Percentiles rank a stretch among this genome's conserved stretches.
Evolutionary conservation across 169 alveolate species (phyloP).

Genomic region (Amoebophrya sp.): DNA sequence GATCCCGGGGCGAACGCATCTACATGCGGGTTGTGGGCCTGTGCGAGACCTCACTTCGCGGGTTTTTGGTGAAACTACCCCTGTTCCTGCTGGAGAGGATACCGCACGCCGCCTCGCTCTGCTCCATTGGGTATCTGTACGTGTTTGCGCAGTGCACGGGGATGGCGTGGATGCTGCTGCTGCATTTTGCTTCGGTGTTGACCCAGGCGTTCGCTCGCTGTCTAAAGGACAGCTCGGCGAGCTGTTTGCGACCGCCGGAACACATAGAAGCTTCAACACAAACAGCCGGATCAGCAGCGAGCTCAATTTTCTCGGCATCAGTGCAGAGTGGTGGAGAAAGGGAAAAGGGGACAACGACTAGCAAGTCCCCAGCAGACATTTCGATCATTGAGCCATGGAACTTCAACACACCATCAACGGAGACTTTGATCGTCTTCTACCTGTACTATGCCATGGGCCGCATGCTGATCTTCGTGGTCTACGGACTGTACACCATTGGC

Average conservation of each 20-base stretch:
- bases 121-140: neutral
- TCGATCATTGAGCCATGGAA: too few relatives aligned
- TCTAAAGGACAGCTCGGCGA: neutral
- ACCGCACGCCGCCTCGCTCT: neutral
- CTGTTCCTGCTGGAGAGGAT: neutral
- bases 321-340: too few relatives aligned
- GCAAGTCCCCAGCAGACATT: too few relatives aligned
- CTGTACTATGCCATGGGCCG: neutral
- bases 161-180: neutral
- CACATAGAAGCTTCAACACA: too few relatives aligned
- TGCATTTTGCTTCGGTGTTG: neutral
- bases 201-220: neutral
- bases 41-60: neutral
- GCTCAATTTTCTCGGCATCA: too few relatives aligned
- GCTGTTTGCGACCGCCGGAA: neutral
- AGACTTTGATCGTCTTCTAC: too few relatives aligned
- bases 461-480: neutral
- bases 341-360: too few relatives aligned
- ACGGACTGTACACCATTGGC: neutral
- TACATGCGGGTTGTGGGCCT: neutral
- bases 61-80: neutral
- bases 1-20: neutral
- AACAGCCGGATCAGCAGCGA: too few relatives aligned
- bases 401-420: too few relatives aligned
- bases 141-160: neutral